Evolutionary conservation across 768 basidiomycete species (phyloP).

Genomic region (Mycena leptocephala): DNA sequence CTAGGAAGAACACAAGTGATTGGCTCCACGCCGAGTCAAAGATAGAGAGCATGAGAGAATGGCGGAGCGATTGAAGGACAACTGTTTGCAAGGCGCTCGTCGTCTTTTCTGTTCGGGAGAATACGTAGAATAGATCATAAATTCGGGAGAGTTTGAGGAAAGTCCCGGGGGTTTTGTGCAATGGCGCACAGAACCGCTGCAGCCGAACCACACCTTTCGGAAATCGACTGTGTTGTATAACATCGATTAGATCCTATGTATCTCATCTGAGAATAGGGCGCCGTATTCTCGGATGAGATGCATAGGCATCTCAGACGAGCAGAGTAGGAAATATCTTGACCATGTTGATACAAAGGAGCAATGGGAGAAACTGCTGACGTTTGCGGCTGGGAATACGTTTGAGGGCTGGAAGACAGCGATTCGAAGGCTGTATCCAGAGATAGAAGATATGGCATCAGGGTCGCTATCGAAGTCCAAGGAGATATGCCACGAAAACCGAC

Average conservation of each 20-base stretch:
- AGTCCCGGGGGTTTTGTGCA: neutral
- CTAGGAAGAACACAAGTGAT: slow-evolving; percentile 14
- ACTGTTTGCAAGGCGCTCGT: neutral
- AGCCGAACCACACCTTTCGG: neutral
- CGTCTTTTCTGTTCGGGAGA: slow-evolving; percentile 12
- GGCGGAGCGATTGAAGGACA: neutral
- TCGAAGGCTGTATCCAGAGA: too few relatives aligned
- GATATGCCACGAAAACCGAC: too few relatives aligned
- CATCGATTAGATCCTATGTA: neutral
- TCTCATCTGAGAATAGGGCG: too few relatives aligned
- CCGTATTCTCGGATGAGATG: too few relatives aligned
- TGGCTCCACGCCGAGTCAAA: slow-evolving; percentile 22
- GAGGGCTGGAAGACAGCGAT: too few relatives aligned
- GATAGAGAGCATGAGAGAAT: slow-evolving; percentile 15
- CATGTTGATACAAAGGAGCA: too few relatives aligned
- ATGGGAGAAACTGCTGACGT: too few relatives aligned
- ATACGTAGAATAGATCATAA: slow-evolving; percentile 9
- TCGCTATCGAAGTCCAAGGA: too few relatives aligned
- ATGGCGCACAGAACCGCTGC: neutral
- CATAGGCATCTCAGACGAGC: too few relatives aligned
- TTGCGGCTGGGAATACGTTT: too few relatives aligned
- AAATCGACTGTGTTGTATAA: neutral
- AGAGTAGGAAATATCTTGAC: too few relatives aligned
- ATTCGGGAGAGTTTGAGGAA: slow-evolving; percentile 1
- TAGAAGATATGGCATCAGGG: too few relatives aligned